Conservation (phyloP, 176 grass and related monocot genomes). For the Aegilops umbellulata region DNA sequence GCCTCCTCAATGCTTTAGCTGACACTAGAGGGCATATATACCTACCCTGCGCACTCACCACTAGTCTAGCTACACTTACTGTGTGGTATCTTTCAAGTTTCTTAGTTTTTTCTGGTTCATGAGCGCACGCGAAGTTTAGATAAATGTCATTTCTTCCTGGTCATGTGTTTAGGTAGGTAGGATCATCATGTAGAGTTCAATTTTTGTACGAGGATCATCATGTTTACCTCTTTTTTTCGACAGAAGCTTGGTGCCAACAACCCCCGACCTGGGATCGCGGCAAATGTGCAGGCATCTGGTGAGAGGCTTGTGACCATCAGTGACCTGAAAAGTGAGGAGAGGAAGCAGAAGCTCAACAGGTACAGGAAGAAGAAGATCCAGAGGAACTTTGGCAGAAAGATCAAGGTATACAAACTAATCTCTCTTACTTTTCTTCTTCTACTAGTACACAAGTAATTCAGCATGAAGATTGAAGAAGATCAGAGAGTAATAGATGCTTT, state of each 20-base stretch:
- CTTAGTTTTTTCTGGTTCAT: neutral
- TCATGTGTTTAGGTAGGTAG: neutral
- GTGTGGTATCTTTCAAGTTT: slow-evolving; percentile 9
- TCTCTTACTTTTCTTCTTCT: neutral
- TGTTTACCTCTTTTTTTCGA: neutral
- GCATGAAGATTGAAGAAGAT: neutral
- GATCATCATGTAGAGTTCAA: neutral
- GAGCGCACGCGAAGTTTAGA: neutral
- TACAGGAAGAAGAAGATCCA: slow-evolving; percentile 98
- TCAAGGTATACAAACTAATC: slow-evolving; percentile 56
- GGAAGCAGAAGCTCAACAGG: slow-evolving; percentile 91
- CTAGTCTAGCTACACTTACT: neutral
- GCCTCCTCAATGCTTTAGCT: slow-evolving; percentile 24
- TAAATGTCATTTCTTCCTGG: neutral
- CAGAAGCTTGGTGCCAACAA: slow-evolving; percentile 78
- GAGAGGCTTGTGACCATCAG: slow-evolving; percentile 78
- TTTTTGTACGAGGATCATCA: neutral
- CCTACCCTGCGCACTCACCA: neutral
- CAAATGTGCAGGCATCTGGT: slow-evolving; percentile 42
- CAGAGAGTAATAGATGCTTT: neutral
- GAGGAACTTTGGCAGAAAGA: slow-evolving; percentile 96
- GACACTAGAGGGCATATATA: neutral
- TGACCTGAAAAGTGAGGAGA: slow-evolving; percentile 81
- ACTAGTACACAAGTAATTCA: neutral
- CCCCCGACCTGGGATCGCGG: slow-evolving; percentile 41